Base-by-base conservation (phyloP, 768 basidiomycete genomes). In the Amanita brunnescens region DNA sequence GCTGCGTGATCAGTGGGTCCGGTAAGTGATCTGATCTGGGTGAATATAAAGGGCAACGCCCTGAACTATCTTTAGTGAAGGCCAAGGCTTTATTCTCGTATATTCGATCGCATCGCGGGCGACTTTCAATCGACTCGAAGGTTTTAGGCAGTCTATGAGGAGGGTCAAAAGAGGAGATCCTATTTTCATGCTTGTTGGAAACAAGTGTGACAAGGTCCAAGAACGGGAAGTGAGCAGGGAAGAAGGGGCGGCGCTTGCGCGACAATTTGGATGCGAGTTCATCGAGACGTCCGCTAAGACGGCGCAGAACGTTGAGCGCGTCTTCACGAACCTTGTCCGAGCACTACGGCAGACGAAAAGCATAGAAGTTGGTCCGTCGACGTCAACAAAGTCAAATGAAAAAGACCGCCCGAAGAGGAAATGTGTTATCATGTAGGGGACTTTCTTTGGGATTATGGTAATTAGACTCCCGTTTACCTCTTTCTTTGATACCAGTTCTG, bases 241-340 rank as follows among this genome's bases (percentile, higher is more conserved):
- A 61, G 93, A 97, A 59, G 96, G 92, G 10, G 75, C 78, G 14
- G 78, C 80, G 7, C 71, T 95, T 48, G 95, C 96, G 29, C 77
- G 81, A 57, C 74, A 80, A 48, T 85, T 94, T 57, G 89, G 90
- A 46, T 96, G 92, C 72, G 88, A 89, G 53, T 95, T 97, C 67
- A 83, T 92, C 66, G 95, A 98, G 67, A 93, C 95, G 29, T 90
- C 86, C n/a, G 95, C 95, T 33, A 95, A 95, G 75, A 93, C 91
- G 33, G 84, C 93, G 43, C 76, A 83, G 62, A 95, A 97, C 63
- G 90, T 98, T 53, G 92, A 97, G 62, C 76, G 78, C 12, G 81
- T 95, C 26, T 98, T 97, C 69, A 90, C 80, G 62, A 85, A 78
- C 57, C 80, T 95, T 54, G 91, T 98, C 51, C 85, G 89, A 54